Evolutionary conservation across 148 eudicot genomes (phyloP).

Genomic region (Spergularia marina): DNA sequence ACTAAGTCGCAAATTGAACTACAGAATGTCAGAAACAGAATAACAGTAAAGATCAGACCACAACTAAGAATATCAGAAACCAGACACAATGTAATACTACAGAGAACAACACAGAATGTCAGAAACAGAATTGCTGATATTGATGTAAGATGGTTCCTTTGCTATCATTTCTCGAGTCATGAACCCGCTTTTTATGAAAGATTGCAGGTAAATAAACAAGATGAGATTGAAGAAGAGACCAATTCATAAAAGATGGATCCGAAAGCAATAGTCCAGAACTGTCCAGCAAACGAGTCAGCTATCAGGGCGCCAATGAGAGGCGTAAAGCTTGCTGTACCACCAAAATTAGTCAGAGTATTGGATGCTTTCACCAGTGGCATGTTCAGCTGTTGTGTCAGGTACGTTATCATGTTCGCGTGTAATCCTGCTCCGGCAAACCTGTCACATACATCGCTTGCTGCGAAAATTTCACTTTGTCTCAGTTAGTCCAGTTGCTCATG

Average conservation of each 20-base stretch:
- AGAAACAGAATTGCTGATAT: no score
- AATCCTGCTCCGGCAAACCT: slow-evolving; percentile 67
- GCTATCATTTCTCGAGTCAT: not conserved
- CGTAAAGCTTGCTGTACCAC: slow-evolving; percentile 65
- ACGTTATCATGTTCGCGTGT: slow-evolving; percentile 79
- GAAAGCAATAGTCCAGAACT: slow-evolving; percentile 69
- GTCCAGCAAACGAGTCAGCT: slow-evolving; percentile 79
- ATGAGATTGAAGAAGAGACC: slow-evolving; percentile 32
- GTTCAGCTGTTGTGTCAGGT: slow-evolving; percentile 64
- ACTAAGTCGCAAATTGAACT: no score
- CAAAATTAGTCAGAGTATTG: slow-evolving; percentile 68
- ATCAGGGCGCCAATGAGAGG: slow-evolving; percentile 76
- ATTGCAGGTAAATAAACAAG: not conserved
- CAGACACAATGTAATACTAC: not conserved
- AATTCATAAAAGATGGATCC: slow-evolving; percentile 64
- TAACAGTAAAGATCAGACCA: no score
- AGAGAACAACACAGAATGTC: no score
- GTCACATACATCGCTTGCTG: slow-evolving; percentile 85
- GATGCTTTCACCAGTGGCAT: slow-evolving; percentile 75
- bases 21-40: no score
- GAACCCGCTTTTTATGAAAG: not conserved
- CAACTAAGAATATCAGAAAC: not conserved
- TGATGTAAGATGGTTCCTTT: no score
- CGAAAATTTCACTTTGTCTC: not conserved
- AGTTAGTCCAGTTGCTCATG: slow-evolving; percentile 2